Base-by-base conservation (phyloP, 257 asterid species). In the Linderniella brevidens region DNA sequence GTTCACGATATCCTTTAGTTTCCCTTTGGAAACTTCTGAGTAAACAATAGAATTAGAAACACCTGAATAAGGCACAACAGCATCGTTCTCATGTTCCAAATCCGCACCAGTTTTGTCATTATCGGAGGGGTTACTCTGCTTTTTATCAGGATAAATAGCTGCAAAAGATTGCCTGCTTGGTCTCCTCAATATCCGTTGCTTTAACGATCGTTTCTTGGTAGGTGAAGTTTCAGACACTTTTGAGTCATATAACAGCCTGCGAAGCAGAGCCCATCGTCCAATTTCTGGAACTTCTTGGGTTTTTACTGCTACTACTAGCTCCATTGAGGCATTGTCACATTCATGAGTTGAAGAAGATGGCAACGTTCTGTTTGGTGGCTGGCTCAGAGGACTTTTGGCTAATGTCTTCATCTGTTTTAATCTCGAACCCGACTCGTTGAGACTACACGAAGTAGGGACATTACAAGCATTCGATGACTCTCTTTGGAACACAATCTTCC, bases 401-500 rank as follows among this genome's bases (percentile, higher is more conserved):
- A 25, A 50, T 37, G 60, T 59, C 58, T 46, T 71, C 59, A 78
- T 73, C 63, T 63, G 61, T 53, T 72, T 67, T 35, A 57, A 47
- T 64, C 69, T 65, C 17, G 76, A 58, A 25, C 32, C 32, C 37
- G 50, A 61, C 55, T 54, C 64, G 52, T 60, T 71, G 55, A 37
- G 48, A 47, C 65, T 57, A 57, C 71, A 63, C 10, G 48, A 70
- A 40, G 54, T 66, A 5, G 52, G 56, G 53, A 38, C 59, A 49
- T 17, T 18, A 18, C 56, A 61, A 63, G 59, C 61, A 47, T 54
- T 51, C 36, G 19, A 11, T 82, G 64, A 40, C 60, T 76, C 32
- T 56, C 83, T 75, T 54, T 54, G 72, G 53, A 71, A 80, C 46
- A 79, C 59, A 32, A 80, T 64, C 78, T 80, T 87, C 16, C 95